phyloP scores from a whole-genome alignment of 169 alveolate species.

The Plasmodium inui region DNA sequence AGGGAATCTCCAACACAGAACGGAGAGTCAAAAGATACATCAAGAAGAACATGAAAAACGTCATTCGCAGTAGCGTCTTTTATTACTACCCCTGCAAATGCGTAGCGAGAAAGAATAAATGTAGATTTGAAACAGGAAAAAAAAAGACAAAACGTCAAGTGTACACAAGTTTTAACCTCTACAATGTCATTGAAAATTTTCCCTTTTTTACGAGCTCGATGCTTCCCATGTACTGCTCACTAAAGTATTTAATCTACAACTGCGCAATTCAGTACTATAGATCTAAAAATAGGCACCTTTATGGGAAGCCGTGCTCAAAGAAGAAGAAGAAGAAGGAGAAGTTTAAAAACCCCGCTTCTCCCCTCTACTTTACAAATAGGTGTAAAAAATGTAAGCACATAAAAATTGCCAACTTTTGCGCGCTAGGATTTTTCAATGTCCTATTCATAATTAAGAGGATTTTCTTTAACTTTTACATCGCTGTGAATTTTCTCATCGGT shows the following conservation, averaged over 20 bases:
- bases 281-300: conserved; percentile 43
- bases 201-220: conserved; percentile 43
- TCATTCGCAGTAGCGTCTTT: conserved; percentile 39
- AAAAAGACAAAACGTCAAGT: not conserved
- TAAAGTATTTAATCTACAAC: conserved; percentile 57
- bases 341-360: conserved; percentile 30
- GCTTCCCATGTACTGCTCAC: conserved; percentile 64
- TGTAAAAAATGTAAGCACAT: conserved; percentile 67
- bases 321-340: conserved; percentile 21
- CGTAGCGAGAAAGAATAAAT: conserved; percentile 2
- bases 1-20: not conserved
- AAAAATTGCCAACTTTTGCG: conserved; percentile 37
- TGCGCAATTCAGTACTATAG: conserved; percentile 42
- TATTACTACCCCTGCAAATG: conserved; percentile 61
- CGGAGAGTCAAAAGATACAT: conserved; percentile 14
- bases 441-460: conserved; percentile 64
- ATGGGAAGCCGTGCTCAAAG: not conserved
- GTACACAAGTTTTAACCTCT: conserved; percentile 38
- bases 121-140: not conserved
- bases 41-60: conserved; percentile 34
- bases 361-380: conserved; percentile 44
- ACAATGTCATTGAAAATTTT: conserved; percentile 55
- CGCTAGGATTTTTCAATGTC: conserved; percentile 37
- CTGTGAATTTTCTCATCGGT: conserved; percentile 30
- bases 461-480: conserved; percentile 46